Evolutionary conservation across 441 rosid genomes (phyloP).

Genomic region (Metrosideros polymorpha): DNA sequence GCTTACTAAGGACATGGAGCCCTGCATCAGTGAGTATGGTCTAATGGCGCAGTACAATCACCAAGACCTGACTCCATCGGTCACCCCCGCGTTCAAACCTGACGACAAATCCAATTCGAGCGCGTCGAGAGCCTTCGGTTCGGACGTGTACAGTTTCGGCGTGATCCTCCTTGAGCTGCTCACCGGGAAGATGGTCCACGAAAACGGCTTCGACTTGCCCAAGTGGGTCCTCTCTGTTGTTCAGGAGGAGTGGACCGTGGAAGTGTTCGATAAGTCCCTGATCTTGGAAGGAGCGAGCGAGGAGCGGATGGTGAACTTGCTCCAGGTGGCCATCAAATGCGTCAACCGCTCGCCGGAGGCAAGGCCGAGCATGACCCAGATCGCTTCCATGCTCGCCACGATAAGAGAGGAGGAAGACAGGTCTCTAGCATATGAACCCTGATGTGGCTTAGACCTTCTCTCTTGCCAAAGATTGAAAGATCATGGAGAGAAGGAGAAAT

Average conservation of each 20-base stretch:
- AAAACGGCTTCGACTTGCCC: constrained; percentile 33
- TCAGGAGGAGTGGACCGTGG: constrained; percentile 56
- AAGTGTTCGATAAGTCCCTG: constrained; percentile 44
- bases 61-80: neutral
- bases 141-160: constrained; percentile 39
- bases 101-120: neutral
- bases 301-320: constrained; percentile 50
- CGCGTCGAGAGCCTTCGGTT: constrained; percentile 5
- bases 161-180: constrained; percentile 46
- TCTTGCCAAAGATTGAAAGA: neutral
- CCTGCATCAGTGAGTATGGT: constrained; percentile 61
- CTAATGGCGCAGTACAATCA: constrained; percentile 17
- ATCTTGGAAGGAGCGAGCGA: constrained; percentile 41
- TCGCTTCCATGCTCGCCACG: constrained; percentile 30
- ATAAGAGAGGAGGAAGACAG: constrained; percentile 51
- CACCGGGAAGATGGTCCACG: constrained; percentile 36
- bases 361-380: constrained; percentile 37
- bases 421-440: constrained; percentile 18
- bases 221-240: constrained; percentile 49
- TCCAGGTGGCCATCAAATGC: constrained; percentile 56
- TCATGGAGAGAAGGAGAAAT: too few relatives aligned
- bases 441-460: neutral
- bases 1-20: constrained; percentile 35
- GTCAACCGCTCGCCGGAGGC: constrained; percentile 14
- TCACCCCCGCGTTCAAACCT: neutral